phyloP scores from a whole-genome alignment of 306 rosid genomes.

The Herpetospermum pedunculosum region DNA sequence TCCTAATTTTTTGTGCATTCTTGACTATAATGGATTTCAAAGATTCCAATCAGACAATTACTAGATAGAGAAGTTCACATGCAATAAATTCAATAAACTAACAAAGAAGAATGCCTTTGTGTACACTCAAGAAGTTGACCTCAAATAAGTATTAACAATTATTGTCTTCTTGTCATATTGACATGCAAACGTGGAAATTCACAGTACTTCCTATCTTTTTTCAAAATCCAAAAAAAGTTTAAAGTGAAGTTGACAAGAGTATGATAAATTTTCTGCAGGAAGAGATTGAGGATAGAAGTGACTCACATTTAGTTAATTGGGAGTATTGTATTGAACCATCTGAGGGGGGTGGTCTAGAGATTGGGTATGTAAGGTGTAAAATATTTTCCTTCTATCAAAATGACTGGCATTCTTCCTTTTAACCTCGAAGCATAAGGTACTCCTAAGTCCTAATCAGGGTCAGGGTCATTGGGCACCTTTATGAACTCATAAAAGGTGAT shows the following conservation, averaged over 20 bases:
- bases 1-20: not conserved
- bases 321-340: not conserved
- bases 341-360: not conserved
- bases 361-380: not conserved
- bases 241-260: not conserved
- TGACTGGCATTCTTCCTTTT: not conserved
- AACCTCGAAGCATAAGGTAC: not conserved
- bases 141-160: not conserved
- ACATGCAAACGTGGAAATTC: not conserved
- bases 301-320: not conserved
- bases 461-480: not conserved
- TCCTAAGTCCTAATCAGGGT: not conserved
- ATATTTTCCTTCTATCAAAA: not conserved
- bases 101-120: not conserved
- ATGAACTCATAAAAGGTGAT: not conserved
- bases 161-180: not conserved
- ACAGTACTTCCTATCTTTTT: not conserved
- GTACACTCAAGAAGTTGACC: not conserved
- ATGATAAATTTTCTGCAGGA: not conserved
- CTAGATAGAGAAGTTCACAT: not conserved
- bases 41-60: not conserved
- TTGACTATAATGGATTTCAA: not conserved
- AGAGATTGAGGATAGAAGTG: not conserved
- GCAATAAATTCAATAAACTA: not conserved
- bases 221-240: not conserved